A percentile compares a stretch with the other conserved stretches of the same genome.
phyloP scores from a whole-genome alignment of 192 early-diverging fungal genomes.

The Coemansia sp. region DNA sequence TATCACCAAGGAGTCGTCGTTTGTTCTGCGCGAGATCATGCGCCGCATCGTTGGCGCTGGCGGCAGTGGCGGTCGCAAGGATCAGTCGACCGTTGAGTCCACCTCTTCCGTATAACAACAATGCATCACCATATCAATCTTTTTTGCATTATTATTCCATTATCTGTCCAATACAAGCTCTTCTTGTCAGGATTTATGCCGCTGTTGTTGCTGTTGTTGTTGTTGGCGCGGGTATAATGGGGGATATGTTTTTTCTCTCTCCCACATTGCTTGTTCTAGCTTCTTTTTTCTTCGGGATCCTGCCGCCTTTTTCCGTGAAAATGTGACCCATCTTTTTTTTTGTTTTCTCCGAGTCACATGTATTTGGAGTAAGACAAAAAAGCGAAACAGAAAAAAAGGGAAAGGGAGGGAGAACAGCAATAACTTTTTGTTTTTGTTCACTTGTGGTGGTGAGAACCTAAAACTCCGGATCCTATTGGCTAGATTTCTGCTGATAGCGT shows the following conservation, averaged over 20 bases:
- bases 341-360: too few relatives aligned
- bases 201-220: too few relatives aligned
- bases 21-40: conserved; percentile 64
- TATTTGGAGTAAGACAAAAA: too few relatives aligned
- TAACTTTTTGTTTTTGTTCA: too few relatives aligned
- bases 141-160: too few relatives aligned
- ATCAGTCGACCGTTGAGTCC: background rate
- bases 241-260: background rate
- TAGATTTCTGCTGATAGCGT: conserved; percentile 2
- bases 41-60: conserved; percentile 29
- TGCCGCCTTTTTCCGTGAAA: too few relatives aligned
- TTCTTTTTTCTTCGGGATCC: background rate
- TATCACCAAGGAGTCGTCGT: conserved; percentile 58
- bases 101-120: conserved; percentile 7
- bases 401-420: too few relatives aligned
- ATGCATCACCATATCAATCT: background rate
- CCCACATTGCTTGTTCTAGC: background rate
- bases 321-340: too few relatives aligned
- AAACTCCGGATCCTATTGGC: background rate
- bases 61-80: background rate
- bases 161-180: too few relatives aligned
- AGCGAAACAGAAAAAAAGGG: too few relatives aligned
- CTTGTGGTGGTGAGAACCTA: background rate
- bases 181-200: too few relatives aligned
- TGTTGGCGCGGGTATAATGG: too few relatives aligned